Conservation (phyloP, 169 alveolate species). For the Cryptosporidium felis region DNA sequence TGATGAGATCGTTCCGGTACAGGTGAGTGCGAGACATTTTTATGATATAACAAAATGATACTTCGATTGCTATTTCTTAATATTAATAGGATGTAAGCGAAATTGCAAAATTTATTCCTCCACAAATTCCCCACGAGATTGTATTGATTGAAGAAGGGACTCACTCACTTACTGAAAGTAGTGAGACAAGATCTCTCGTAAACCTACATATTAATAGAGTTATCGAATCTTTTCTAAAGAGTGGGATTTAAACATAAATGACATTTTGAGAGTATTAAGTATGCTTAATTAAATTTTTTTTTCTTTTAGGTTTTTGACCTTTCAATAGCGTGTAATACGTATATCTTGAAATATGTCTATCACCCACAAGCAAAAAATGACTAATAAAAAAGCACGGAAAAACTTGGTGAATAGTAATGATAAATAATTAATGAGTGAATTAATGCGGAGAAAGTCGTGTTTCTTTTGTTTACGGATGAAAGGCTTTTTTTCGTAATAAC, state of each 20-base stretch:
- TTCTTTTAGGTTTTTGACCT: background rate
- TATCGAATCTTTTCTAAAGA: background rate
- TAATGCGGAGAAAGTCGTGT: background rate
- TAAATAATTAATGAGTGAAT: background rate
- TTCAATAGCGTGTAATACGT: conserved; percentile 37
- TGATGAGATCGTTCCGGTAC: conserved; percentile 53
- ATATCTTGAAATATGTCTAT: conserved; percentile 46
- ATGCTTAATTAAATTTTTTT: background rate
- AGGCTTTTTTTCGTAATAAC: too few relatives aligned
- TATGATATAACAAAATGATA: background rate
- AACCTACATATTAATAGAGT: conserved; percentile 61
- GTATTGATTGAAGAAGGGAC: conserved; percentile 62
- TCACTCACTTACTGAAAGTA: conserved; percentile 56
- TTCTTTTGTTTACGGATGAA: too few relatives aligned
- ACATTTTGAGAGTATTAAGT: background rate
- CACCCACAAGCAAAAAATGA: conserved; percentile 48
- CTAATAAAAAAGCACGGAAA: too few relatives aligned
- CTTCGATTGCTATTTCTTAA: background rate
- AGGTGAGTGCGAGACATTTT: conserved; percentile 3
- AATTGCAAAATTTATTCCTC: conserved; percentile 66
- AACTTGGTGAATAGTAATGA: too few relatives aligned
- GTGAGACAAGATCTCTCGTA: conserved; percentile 48
- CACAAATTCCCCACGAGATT: conserved; percentile 70
- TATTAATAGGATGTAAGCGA: conserved; percentile 50
- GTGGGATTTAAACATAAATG: background rate